Base-by-base conservation (phyloP, 2,329 filamentous ascomycete genomes). In the Didymella pinodella region DNA sequence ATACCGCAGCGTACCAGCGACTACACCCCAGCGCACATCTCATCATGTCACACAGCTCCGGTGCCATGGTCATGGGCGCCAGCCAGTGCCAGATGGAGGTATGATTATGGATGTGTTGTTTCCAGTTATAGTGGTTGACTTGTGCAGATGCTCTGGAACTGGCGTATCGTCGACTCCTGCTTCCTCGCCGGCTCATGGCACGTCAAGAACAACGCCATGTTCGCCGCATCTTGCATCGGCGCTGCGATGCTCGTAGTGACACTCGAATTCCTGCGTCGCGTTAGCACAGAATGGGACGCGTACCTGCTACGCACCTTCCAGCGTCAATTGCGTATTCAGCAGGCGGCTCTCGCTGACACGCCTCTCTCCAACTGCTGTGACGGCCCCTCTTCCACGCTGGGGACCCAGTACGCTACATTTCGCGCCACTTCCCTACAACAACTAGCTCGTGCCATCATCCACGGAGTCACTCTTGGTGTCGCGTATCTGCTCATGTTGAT, bases 401-500 rank as follows among this genome's bases (percentile, higher is more conserved):
- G 65, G 16, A 64, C 65, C 12, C 69, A 71, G 38, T 70, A 69
- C 48, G 71, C 69, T 5, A 73, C 66, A 4, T 77, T 80, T 62
- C 85, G 68, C 12, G 89, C 90, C 0, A 89, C 79, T 11, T 38
- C 88, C 1, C 67, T 84, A 25, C 88, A 94, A 75, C 91, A 94
- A 71, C 78, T 84, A 0, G 72, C 90, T 4, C 84, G 90, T 7
- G 88, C 90, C 0, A 62, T 88, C 4, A 74, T 94, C 20, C 90
- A 93, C 66, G 87, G 88, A 78, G 55, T 86, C 4, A 89, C 91
- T 65, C 92, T 94, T 68, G 87, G 86, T 0, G 84, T 92, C 1
- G 90, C 90, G 2, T 95, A 94, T 74, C 87, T 94, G 66, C 77
- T 94, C 69, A 94, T 95, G 91, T 78, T 90, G 79, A 71, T 88